Conservation (phyloP, 495 filamentous ascomycete genomes). For the Podospora appendiculata region DNA sequence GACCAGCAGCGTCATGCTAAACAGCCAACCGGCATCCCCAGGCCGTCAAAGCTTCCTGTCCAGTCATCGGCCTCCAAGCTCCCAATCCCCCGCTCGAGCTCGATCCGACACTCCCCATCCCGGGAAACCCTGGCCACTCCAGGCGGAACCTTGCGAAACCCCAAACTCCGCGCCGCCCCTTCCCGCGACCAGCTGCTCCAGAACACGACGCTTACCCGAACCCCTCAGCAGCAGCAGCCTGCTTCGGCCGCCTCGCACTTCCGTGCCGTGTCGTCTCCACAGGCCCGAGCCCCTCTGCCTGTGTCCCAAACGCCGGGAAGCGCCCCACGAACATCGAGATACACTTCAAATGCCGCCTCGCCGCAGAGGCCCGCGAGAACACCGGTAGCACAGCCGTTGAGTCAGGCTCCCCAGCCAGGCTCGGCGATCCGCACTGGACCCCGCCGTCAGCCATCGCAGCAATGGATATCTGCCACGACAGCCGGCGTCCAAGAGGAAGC, state of each 20-base stretch:
- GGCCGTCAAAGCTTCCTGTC: slow-evolving; percentile 20
- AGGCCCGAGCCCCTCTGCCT: slow-evolving; percentile 2
- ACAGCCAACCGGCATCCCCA: slow-evolving; percentile 13
- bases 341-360: slow-evolving; percentile 2
- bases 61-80: slow-evolving; percentile 19
- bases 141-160: slow-evolving; percentile 22
- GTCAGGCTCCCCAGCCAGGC: slow-evolving; percentile 3
- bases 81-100: slow-evolving; percentile 18
- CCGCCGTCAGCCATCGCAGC: slow-evolving; percentile 16
- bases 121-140: slow-evolving; percentile 15
- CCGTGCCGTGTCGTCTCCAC: slow-evolving; percentile 19
- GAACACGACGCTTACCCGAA: not conserved
- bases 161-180: slow-evolving; percentile 31
- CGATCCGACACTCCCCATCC: slow-evolving; percentile 21
- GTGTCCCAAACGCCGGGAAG: slow-evolving; percentile 1
- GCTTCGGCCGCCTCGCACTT: slow-evolving; percentile 3
- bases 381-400: not conserved
- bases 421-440: slow-evolving; percentile 5
- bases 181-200: slow-evolving; percentile 32
- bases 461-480: slow-evolving; percentile 20
- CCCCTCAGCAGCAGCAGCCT: not conserved
- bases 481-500: slow-evolving; percentile 2
- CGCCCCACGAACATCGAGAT: slow-evolving; percentile 5
- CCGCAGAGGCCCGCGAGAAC: slow-evolving; percentile 2
- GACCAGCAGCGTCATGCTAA: not conserved